phyloP scores from a whole-genome alignment of 2,329 filamentous ascomycete species.

The Westerdykella aurantiaca region DNA sequence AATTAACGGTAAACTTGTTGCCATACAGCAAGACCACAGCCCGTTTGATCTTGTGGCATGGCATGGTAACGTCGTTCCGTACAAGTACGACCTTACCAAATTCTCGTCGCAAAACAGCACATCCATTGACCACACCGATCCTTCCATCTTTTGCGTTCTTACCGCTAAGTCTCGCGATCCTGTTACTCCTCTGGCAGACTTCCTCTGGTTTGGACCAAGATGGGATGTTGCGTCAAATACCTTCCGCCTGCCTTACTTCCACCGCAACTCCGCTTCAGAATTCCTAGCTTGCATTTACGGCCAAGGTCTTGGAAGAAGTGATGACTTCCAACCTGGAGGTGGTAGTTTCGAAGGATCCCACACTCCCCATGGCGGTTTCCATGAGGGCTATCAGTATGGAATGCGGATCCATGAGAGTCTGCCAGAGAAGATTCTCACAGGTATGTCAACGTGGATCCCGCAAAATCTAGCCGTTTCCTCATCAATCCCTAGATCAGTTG shows the following conservation, averaged over 20 bases:
- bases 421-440: constrained; percentile 41
- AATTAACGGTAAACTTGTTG: constrained; percentile 29
- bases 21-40: constrained; percentile 35
- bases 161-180: constrained; percentile 36
- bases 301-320: constrained; percentile 35
- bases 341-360: constrained; percentile 36
- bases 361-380: constrained; percentile 38
- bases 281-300: constrained; percentile 37
- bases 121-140: constrained; percentile 38
- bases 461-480: constrained; percentile 5
- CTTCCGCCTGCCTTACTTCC: constrained; percentile 37
- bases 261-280: constrained; percentile 36
- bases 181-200: constrained; percentile 32
- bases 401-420: constrained; percentile 42
- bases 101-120: constrained; percentile 37
- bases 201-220: constrained; percentile 36
- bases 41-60: constrained; percentile 42
- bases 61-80: constrained; percentile 43
- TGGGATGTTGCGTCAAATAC: constrained; percentile 38
- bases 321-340: constrained; percentile 40
- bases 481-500: constrained; percentile 27
- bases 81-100: constrained; percentile 53
- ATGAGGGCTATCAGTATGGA: constrained; percentile 43
- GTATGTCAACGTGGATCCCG: constrained; percentile 7
- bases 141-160: constrained; percentile 35